Evolutionary conservation across 331 rosid genomes (phyloP), one percentile per base, ranked within the genome.

Genomic region (Telfairia occidentalis): DNA sequence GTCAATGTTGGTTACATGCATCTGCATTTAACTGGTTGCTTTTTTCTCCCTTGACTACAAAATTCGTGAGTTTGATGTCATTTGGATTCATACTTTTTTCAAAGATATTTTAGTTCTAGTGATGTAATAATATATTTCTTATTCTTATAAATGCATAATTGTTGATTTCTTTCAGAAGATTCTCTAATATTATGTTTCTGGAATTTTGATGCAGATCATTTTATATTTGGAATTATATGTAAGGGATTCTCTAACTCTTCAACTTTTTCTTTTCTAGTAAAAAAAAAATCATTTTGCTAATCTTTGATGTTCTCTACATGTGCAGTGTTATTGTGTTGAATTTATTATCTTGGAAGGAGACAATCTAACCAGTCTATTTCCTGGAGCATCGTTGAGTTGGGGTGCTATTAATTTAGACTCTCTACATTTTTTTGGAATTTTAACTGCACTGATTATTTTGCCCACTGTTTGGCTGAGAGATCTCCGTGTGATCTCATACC

Each of bases 301-400:
- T 5, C 58, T 32, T 32, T 49, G 55, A 11, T 82, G 2, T 66
- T 82, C 78, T 49, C 71, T 28, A 58, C 69, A 53, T 64, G 6
- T 73, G 82, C 85, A 90, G 97, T 81, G 87, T 79, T 90, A 89
- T 73, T 90, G 96, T 74, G 91, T 92, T 78, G 96, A 92, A 71
- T 88, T 83, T 78, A 89, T 92, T 57, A 90, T 86, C 82, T 76
- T 90, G 81, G 98, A 90, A 89, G 96, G 96, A 71, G 96, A 92
- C 77, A 92, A 90, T 76, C 97, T 92, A 59, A 73, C 88, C 21
- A 83, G 87, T 49, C 75, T 90, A 74, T 92, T 88, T 81, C 92
- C 95, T 7, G 88, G 95, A 75, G 81, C 92, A 76, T 85, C 89
- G 37, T 76, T 92, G 76, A 60, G 82, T 70, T 88, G 43, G 82